A percentile compares a stretch with the other conserved stretches of the same genome.
These are phyloP conservation scores for Apiospora pterosperma DNA, from an alignment of 2,329 filamentous ascomycete genomes.

Conservation along the genomic window DNA sequence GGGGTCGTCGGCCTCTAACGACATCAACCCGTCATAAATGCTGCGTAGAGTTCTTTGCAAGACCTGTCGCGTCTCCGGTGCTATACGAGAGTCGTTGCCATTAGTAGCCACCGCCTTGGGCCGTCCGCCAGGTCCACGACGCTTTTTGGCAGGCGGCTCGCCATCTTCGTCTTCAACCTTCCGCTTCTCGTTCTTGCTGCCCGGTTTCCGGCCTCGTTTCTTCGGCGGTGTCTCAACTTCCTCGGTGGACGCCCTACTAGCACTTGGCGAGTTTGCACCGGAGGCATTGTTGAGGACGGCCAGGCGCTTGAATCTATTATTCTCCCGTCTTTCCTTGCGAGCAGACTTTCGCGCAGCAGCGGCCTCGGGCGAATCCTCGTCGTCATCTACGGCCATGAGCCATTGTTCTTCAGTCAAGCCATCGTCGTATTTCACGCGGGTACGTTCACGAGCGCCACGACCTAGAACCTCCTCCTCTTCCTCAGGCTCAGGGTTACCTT, in stretches of 20 bases:
- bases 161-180: constrained; percentile 80
- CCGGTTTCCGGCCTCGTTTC: constrained; percentile 81
- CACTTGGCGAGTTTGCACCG: constrained; percentile 68
- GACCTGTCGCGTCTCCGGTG: constrained; percentile 66
- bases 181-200: constrained; percentile 74
- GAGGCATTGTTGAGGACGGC: constrained; percentile 29
- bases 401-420: constrained; percentile 98
- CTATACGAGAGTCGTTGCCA: constrained; percentile 46
- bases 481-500: constrained; percentile 77
- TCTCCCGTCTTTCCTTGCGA: constrained; percentile 73
- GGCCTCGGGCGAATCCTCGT: constrained; percentile 90
- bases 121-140: constrained; percentile 67
- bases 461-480: constrained; percentile 76
- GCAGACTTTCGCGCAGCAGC: constrained; percentile 88
- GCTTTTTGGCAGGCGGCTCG: constrained; percentile 75
- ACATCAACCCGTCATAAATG: constrained; percentile 78
- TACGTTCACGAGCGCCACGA: constrained; percentile 91
- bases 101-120: constrained; percentile 53
- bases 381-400: constrained; percentile 96
- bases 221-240: constrained; percentile 72
- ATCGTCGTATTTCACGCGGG: constrained; percentile 92
- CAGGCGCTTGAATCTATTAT: constrained; percentile 67
- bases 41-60: constrained; percentile 76
- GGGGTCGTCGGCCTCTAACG: constrained; percentile 74
- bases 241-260: constrained; percentile 81